These are phyloP conservation scores for Trichosporon sp. DNA, from an alignment of 1,284 basidiomycete species.

Conservation along the genomic window DNA sequence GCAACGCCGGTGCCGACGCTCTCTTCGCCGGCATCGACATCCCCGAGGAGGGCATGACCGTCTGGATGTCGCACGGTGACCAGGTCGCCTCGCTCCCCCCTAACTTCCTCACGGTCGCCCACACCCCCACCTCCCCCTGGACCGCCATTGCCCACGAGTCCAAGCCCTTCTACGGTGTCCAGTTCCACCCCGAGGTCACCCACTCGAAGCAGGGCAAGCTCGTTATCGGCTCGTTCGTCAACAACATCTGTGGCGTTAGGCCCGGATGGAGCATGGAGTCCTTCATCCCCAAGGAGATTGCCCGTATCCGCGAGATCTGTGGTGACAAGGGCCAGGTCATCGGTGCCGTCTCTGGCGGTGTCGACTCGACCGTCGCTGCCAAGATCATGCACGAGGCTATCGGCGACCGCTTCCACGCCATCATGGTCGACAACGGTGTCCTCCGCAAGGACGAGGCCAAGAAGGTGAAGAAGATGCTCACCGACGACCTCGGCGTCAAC, in stretches of 20 bases:
- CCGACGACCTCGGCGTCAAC: slow-evolving; percentile 91
- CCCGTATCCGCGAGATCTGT: slow-evolving; percentile 91
- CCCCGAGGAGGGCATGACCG: slow-evolving; percentile 69
- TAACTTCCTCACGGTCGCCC: slow-evolving; percentile 84
- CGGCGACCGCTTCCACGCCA: slow-evolving; percentile 97
- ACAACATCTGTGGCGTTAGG: slow-evolving; percentile 80
- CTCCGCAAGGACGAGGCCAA: slow-evolving; percentile 86
- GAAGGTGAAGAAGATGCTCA: slow-evolving; percentile 95
- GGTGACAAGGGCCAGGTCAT: slow-evolving; percentile 94
- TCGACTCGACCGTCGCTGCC: slow-evolving; percentile 96
- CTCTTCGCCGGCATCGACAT: slow-evolving; percentile 79
- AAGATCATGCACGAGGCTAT: slow-evolving; percentile 99
- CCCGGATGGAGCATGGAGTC: slow-evolving; percentile 95
- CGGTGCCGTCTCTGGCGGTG: slow-evolving; percentile 95
- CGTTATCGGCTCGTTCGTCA: slow-evolving; percentile 85
- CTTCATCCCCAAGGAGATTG: slow-evolving; percentile 97
- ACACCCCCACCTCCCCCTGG: slow-evolving; percentile 84
- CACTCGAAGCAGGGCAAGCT: slow-evolving; percentile 89
- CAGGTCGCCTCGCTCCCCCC: slow-evolving; percentile 81
- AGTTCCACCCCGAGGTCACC: slow-evolving; percentile 99
- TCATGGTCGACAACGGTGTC: slow-evolving; percentile 99
- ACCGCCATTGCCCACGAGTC: slow-evolving; percentile 90
- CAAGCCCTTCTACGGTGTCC: slow-evolving; percentile 92
- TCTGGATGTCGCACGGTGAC: slow-evolving; percentile 99
- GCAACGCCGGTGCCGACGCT: slow-evolving; percentile 67